A percentile compares a stretch with the other conserved stretches of the same genome.
phyloP scores from a whole-genome alignment of 805 yeast species.

The Candida nitratophila region DNA sequence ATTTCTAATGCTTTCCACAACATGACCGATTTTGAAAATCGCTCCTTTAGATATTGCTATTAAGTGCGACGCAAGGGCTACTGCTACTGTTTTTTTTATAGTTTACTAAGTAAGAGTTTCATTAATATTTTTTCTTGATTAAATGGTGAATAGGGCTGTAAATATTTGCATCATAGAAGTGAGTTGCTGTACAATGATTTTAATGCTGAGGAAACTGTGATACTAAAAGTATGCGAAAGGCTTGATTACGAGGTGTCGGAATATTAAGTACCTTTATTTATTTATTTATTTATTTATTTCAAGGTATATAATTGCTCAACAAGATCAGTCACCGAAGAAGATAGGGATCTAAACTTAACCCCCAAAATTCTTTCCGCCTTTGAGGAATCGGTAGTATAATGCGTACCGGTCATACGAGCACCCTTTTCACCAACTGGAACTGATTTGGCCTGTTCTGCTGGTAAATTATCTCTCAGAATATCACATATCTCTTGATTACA shows the following conservation, averaged over 20 bases:
- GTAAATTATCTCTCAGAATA: constrained; percentile 10
- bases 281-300: neutral
- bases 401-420: constrained; percentile 13
- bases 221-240: too few species aligned
- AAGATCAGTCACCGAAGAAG: constrained; percentile 9
- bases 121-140: too few species aligned
- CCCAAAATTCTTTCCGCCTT: constrained; percentile 15
- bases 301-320: constrained; percentile 4
- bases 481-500: constrained; percentile 24
- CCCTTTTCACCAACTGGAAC: constrained; percentile 20
- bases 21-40: constrained; percentile 51
- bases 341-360: constrained; percentile 12
- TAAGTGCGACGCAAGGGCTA: constrained; percentile 9
- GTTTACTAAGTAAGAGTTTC: neutral
- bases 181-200: too few species aligned
- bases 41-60: constrained; percentile 45
- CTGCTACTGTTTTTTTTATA: neutral
- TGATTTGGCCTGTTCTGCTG: constrained; percentile 5
- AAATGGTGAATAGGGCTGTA: too few species aligned
- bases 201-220: too few species aligned
- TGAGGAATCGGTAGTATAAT: constrained; percentile 20
- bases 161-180: too few species aligned
- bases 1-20: constrained; percentile 39
- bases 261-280: too few species aligned
- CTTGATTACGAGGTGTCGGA: too few species aligned